Evolutionary conservation across 1,284 basidiomycete genomes (phyloP).

Genomic region (Pseudozyma sp.): DNA sequence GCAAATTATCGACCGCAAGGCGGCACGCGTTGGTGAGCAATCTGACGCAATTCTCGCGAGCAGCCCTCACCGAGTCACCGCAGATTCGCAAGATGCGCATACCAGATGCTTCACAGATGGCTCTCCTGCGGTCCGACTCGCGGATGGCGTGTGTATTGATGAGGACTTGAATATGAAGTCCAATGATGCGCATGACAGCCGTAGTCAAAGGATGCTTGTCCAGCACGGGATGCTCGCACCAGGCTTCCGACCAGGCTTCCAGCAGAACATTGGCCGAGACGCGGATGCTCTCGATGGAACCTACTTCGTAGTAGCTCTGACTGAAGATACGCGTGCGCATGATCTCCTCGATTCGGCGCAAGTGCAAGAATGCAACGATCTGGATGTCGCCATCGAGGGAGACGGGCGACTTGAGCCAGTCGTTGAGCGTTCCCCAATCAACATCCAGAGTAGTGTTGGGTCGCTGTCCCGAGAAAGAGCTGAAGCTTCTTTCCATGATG

Average conservation of each 20-base stretch:
- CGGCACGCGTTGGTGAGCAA: slow-evolving; percentile 37
- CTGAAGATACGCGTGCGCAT: slow-evolving; percentile 50
- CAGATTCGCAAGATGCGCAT: slow-evolving; percentile 50
- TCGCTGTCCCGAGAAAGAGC: slow-evolving; percentile 47
- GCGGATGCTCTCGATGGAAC: slow-evolving; percentile 51
- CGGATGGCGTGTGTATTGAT: slow-evolving; percentile 52
- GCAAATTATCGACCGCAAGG: slow-evolving; percentile 39
- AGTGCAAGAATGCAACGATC: slow-evolving; percentile 41
- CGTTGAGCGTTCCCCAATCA: slow-evolving; percentile 47
- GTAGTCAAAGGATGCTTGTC: slow-evolving; percentile 38
- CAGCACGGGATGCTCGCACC: slow-evolving; percentile 49
- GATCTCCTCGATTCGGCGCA: slow-evolving; percentile 50
- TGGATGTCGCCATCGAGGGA: slow-evolving; percentile 43
- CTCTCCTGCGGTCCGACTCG: slow-evolving; percentile 39
- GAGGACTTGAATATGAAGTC: slow-evolving; percentile 47
- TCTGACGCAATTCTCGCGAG: slow-evolving; percentile 36
- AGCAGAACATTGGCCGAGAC: slow-evolving; percentile 46
- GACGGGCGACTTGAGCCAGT: slow-evolving; percentile 49
- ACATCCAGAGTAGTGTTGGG: slow-evolving; percentile 50
- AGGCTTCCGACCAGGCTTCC: slow-evolving; percentile 46
- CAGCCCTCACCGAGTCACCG: slow-evolving; percentile 36
- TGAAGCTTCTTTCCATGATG: slow-evolving; percentile 53
- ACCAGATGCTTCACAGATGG: slow-evolving; percentile 42
- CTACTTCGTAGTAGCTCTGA: slow-evolving; percentile 52
- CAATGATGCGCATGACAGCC: slow-evolving; percentile 48